Base-by-base conservation (phyloP, 2,329 filamentous ascomycete species). In the Clarireedia monteithiana region DNA sequence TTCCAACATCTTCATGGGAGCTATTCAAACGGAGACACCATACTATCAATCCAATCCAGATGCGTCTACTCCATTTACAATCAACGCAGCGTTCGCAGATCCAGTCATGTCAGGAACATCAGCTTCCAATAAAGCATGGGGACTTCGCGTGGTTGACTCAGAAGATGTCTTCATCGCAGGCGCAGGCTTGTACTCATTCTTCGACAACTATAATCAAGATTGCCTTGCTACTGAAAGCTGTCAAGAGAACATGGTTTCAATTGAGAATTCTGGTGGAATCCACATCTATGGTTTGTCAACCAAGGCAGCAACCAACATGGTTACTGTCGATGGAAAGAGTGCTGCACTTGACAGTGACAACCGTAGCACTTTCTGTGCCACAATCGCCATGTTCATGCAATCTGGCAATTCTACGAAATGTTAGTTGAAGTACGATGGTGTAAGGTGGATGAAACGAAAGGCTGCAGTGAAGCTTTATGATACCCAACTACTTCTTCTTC, bases 21-120 rank as follows among this genome's bases (percentile, higher is more conserved):
- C 89, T 50, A 89, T 95, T 65, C 91, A 96, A 74, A 89, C 88
- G 3, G 92, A 96, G 74, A 96, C 91, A 5, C 88, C 91, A 34
- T 91, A 89, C 76, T 90, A 86, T 78, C 89, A 95, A 74, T 81
- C 86, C 69, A 91, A 92, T 74, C 89, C 91, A 4, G 80, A 86
- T 63, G 81, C 89, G 2, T 77, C 80, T 9, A 76, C 80, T 9
- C 87, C 85, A 40, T 90, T 87, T 71, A 74, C 74, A 0, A 72
- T 75, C 60, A 82, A 85, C 64, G 61, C 77, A 17, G 72, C 73
- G 6, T 88, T 77, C 65, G 71, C 70, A 48, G 88, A 92, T 68
- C 88, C 91, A 0, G 78, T 84, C 63, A 96, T 94, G 68, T 72
- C 66, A 17, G 65, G 73, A 2, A 74, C 74, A 48, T 34, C 59